Percentiles rank a stretch among this genome's conserved stretches.
Conservation (phyloP, 345 rosid genomes). For the Jatropha curcas region DNA sequence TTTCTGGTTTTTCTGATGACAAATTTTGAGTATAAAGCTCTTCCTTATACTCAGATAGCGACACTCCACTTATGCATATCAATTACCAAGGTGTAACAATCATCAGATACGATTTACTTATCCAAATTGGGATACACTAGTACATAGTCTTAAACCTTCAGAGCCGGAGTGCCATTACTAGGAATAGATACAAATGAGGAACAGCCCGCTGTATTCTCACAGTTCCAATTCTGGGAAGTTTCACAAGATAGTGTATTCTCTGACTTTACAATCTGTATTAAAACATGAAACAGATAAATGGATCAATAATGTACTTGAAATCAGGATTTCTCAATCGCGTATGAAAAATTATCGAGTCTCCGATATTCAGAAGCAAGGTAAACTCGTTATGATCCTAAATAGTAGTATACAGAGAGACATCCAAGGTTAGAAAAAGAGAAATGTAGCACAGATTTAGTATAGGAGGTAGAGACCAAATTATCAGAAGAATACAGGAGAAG, state of each 20-base stretch:
- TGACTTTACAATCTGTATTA: conserved; percentile 40
- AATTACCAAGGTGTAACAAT: not conserved
- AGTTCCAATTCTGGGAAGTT: conserved; percentile 33
- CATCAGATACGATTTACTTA: too few relatives aligned
- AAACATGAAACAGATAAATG: not conserved
- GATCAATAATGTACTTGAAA: not conserved
- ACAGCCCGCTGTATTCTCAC: conserved; percentile 24
- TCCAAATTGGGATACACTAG: not conserved
- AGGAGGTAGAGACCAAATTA: not conserved
- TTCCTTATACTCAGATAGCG: not conserved
- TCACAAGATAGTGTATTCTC: conserved; percentile 38
- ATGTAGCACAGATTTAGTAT: not conserved
- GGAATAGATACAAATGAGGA: conserved; percentile 32
- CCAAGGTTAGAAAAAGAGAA: not conserved
- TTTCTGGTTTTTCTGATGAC: not conserved
- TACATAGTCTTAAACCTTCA: conserved; percentile 36
- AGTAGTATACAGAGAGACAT: not conserved
- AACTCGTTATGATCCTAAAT: not conserved
- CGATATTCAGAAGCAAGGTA: not conserved
- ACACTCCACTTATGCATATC: not conserved
- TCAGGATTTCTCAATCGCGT: not conserved
- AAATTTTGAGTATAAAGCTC: not conserved
- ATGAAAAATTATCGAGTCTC: not conserved
- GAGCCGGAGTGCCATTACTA: conserved; percentile 27
- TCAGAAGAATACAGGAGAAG: too few relatives aligned